Base-by-base conservation (phyloP, 2,329 filamentous ascomycete species). In the Fusarium fracticaudum region DNA sequence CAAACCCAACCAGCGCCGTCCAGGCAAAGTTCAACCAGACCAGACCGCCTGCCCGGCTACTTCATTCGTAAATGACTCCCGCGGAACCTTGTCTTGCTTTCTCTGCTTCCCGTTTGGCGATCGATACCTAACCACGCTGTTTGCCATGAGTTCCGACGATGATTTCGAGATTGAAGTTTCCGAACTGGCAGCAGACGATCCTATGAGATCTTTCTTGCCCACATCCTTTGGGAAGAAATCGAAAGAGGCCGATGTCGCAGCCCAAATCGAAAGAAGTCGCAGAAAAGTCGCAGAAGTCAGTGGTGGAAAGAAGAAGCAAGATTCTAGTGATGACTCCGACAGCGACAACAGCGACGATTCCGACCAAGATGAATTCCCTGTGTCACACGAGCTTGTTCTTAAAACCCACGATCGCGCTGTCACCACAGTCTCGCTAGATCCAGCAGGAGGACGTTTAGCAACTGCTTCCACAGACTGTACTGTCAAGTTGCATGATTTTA, bases 381-480 rank as follows among this genome's bases (percentile, higher is more conserved):
- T 97, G 18, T 97, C 96, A 11, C 96, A 99, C 81, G 95, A 98
- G 83, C 89, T 99, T 81, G 86, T 97, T 35, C 87, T 98, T 80
- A 97, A 97, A 84, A 97, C 96, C 20, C 96, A 99, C 81, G 93
- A 96, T 41, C 92, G 94, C 69, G 91, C 95, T 11, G 90, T 98
- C 47, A 98, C 96, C 12, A 92, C 93, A 2, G 88, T 95, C 64
- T 92, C 95, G 5, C 87, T 98, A 54, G 96, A 99, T 83, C 91
- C 94, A 1, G 91, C 95, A 0, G 96, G 96, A 17, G 92, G 92
- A 53, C 90, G 96, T 77, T 86, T 99, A 80, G 91, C 96, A 54
- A 96, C 94, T n/a, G 95, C 93, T 29, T 98, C 95, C 10, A 93
- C 92, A 69, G 96, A 99, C 83, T 97, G 95, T 82, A 94, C 91